Percentiles rank a stretch among this genome's conserved stretches.
Conservation (phyloP, 2,329 filamentous ascomycete genomes). For the Fusarium veterinarium region DNA sequence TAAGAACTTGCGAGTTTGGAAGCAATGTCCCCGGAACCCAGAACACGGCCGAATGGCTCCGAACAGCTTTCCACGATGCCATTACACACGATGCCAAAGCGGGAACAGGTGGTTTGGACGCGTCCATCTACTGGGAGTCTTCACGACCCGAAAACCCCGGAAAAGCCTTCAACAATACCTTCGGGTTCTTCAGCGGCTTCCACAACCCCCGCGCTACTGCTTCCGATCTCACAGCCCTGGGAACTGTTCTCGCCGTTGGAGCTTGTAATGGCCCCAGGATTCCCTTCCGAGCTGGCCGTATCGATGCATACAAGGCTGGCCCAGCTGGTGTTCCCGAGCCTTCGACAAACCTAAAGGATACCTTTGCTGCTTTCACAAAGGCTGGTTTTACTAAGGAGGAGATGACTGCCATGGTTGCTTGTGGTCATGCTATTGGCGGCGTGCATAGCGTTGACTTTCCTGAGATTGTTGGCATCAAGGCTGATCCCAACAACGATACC, state of each 20-base stretch:
- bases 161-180: constrained; percentile 41
- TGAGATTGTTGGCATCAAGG: constrained; percentile 47
- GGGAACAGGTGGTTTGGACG: constrained; percentile 42
- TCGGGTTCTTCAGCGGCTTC: constrained; percentile 48
- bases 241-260: constrained; percentile 51
- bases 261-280: constrained; percentile 50
- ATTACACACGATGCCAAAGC: constrained; percentile 37
- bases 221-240: constrained; percentile 50
- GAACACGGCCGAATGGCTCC: constrained; percentile 45
- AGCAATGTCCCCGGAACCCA: constrained; percentile 23
- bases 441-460: constrained; percentile 58
- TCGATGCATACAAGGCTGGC: constrained; percentile 48
- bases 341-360: constrained; percentile 42
- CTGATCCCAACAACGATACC: constrained; percentile 42
- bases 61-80: constrained; percentile 44
- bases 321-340: constrained; percentile 48
- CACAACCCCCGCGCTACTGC: constrained; percentile 18
- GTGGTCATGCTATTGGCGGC: constrained; percentile 53
- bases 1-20: constrained; percentile 35
- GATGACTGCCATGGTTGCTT: constrained; percentile 53
- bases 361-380: constrained; percentile 45
- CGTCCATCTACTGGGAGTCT: constrained; percentile 42
- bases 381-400: constrained; percentile 49
- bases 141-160: constrained; percentile 39
- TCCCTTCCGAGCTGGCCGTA: constrained; percentile 46